Conservation (phyloP, 495 filamentous ascomycete species). For the Neurospora hispaniola region DNA sequence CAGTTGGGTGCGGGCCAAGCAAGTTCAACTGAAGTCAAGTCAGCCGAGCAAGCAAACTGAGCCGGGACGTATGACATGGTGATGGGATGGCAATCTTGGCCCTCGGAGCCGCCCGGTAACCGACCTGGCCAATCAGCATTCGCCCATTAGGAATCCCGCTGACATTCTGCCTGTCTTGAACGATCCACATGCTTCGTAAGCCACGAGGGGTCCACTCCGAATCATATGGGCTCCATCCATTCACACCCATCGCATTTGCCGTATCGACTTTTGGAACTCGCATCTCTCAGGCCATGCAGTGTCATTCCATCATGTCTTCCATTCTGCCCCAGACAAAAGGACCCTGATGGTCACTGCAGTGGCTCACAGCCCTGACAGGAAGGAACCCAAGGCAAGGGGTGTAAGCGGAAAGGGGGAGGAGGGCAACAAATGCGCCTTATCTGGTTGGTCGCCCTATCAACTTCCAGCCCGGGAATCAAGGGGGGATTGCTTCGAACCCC, state of each 20-base stretch:
- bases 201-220: neutral
- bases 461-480: neutral
- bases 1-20: neutral
- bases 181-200: neutral
- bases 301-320: neutral
- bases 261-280: neutral
- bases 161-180: neutral
- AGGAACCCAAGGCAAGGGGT: neutral
- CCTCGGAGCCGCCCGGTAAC: slow-evolving; percentile 22
- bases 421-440: neutral
- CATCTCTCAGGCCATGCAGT: neutral
- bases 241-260: neutral
- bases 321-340: neutral
- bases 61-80: slow-evolving; percentile 23
- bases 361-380: neutral
- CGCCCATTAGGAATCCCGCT: slow-evolving; percentile 19
- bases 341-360: neutral
- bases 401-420: neutral
- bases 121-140: slow-evolving; percentile 29
- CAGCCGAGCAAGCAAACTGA: slow-evolving; percentile 9
- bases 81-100: slow-evolving; percentile 13
- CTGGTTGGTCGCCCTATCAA: neutral
- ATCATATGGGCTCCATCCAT: neutral
- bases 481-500: neutral
- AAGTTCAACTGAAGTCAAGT: neutral